Conservation (phyloP, 2,329 filamentous ascomycete species). For the Neophaeococcomyces mojaviensis region DNA sequence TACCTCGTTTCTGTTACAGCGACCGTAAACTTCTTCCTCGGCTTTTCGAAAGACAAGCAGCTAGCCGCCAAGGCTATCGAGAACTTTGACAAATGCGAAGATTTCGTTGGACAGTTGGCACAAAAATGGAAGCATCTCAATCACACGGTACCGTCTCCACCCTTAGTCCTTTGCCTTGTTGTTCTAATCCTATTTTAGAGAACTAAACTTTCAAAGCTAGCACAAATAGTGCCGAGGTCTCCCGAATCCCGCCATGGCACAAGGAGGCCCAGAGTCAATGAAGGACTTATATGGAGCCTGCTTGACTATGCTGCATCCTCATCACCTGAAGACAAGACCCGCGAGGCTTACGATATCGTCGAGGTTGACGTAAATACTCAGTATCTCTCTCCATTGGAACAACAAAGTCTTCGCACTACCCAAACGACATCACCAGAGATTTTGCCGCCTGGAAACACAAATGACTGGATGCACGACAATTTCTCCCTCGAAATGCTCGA, state of each 20-base stretch:
- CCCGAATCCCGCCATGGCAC: neutral
- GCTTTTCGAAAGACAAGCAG: constrained; percentile 15
- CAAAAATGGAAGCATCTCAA: constrained; percentile 12
- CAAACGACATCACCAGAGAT: too few species aligned
- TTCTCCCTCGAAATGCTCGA: too few species aligned
- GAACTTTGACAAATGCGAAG: constrained; percentile 13
- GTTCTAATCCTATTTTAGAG: constrained; percentile 3
- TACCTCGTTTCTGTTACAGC: constrained; percentile 16
- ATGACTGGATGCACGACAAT: too few species aligned
- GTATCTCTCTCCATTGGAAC: constrained; percentile 16
- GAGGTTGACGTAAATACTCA: constrained; percentile 19
- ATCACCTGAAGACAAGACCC: constrained; percentile 8
- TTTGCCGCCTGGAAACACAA: too few species aligned
- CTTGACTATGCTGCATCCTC: constrained; percentile 20
- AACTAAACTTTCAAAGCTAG: constrained; percentile 13
- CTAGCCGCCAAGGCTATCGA: constrained; percentile 12
- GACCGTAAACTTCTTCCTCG: constrained; percentile 15
- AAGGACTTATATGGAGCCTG: constrained; percentile 15
- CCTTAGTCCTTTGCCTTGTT: neutral
- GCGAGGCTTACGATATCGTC: constrained; percentile 12
- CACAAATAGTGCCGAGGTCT: constrained; percentile 9
- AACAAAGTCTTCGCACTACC: neutral
- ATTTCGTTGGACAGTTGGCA: constrained; percentile 14
- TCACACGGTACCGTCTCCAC: constrained; percentile 12
- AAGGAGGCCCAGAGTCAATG: constrained; percentile 16